These are phyloP conservation scores for Heliocybe sulcata DNA, from an alignment of 1,284 basidiomycete genomes.

Conservation along the genomic window DNA sequence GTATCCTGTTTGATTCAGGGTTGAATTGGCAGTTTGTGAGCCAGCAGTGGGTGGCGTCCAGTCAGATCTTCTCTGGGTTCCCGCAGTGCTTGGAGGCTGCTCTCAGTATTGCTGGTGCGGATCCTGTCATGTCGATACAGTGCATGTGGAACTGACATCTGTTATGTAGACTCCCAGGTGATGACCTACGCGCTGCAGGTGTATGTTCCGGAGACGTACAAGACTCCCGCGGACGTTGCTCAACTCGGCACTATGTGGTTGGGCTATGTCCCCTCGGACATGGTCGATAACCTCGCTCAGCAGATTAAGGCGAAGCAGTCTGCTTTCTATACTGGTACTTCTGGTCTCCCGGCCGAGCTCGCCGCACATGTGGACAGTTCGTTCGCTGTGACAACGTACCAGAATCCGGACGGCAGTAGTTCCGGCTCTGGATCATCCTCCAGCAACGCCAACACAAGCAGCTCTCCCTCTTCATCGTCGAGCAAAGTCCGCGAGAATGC, in stretches of 20 bases:
- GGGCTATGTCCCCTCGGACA: slow-evolving; percentile 44
- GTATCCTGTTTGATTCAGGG: slow-evolving; percentile 45
- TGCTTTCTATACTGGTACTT: slow-evolving; percentile 47
- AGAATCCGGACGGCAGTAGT: slow-evolving; percentile 24
- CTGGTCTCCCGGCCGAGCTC: slow-evolving; percentile 34
- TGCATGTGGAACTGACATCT: neutral
- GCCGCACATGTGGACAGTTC: slow-evolving; percentile 54
- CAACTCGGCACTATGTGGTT: slow-evolving; percentile 54
- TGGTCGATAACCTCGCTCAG: slow-evolving; percentile 43
- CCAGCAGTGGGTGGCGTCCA: slow-evolving; percentile 33
- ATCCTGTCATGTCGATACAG: slow-evolving; percentile 17
- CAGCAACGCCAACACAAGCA: slow-evolving; percentile 2
- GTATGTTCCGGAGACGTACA: slow-evolving; percentile 47
- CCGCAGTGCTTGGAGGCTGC: slow-evolving; percentile 44
- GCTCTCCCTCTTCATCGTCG: slow-evolving; percentile 10
- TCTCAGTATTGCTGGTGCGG: slow-evolving; percentile 36
- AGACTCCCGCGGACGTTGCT: slow-evolving; percentile 30
- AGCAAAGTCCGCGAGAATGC: slow-evolving; percentile 54
- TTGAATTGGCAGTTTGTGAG: slow-evolving; percentile 64
- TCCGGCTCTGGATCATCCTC: slow-evolving; percentile 14
- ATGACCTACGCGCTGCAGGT: slow-evolving; percentile 54
- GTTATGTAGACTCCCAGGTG: slow-evolving; percentile 29
- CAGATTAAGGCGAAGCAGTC: slow-evolving; percentile 50
- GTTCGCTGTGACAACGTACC: slow-evolving; percentile 42
- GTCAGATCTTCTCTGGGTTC: slow-evolving; percentile 58